Conservation (phyloP, 805 yeast species). For the Blastobotrys americana region DNA sequence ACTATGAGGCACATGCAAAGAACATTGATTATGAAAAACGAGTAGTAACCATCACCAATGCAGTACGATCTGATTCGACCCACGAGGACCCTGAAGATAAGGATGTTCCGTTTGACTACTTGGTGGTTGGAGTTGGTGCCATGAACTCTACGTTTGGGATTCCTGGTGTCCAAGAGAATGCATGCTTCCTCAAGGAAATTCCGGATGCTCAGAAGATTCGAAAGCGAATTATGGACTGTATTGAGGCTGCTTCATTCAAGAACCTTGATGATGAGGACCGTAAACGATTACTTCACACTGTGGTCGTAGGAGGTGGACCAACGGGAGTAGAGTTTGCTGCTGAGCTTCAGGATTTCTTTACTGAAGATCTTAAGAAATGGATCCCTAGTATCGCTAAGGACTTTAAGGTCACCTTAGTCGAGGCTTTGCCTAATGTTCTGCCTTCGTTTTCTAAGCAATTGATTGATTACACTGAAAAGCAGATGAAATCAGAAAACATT, state of each 20-base stretch:
- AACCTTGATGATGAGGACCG: conserved; percentile 64
- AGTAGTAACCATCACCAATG: conserved; percentile 47
- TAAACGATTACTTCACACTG: conserved; percentile 74
- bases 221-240: conserved; percentile 71
- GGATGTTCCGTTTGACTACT: conserved; percentile 65
- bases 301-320: conserved; percentile 98
- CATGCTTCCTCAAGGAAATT: conserved; percentile 83
- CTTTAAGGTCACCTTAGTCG: conserved; percentile 76
- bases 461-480: conserved; percentile 65
- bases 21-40: conserved; percentile 69
- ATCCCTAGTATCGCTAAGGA: conserved; percentile 80
- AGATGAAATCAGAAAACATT: conserved; percentile 61
- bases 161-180: conserved; percentile 83
- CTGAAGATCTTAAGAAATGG: conserved; percentile 84
- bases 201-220: conserved; percentile 82
- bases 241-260: conserved; percentile 82
- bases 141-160: conserved; percentile 91
- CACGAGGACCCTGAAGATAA: conserved; percentile 34
- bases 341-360: conserved; percentile 88
- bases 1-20: conserved; percentile 86
- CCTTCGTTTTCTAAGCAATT: conserved; percentile 39
- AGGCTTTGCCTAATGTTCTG: conserved; percentile 85
- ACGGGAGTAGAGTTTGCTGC: conserved; percentile 98
- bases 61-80: conserved; percentile 20
- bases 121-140: conserved; percentile 92